Conservation (phyloP, 2,329 filamentous ascomycete species). For the Penicillium sp. region DNA sequence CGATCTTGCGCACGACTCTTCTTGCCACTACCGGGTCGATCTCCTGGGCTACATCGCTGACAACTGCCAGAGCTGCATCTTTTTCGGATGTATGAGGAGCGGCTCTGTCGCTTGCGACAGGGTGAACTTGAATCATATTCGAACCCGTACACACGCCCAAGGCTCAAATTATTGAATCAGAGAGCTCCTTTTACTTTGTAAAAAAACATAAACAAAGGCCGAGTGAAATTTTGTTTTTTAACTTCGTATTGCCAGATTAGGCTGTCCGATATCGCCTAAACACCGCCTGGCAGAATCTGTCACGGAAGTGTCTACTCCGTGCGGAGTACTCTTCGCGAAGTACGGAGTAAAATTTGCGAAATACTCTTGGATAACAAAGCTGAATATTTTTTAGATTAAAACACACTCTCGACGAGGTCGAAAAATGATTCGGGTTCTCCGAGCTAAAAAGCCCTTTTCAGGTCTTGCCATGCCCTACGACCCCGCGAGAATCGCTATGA, state of each 20-base stretch:
- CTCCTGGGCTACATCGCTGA: slow-evolving; percentile 51
- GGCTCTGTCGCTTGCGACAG: slow-evolving; percentile 10
- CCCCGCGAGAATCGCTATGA: no score
- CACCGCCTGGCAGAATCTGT: slow-evolving; percentile 21
- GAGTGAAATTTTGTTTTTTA: slow-evolving; percentile 15
- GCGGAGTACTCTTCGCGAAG: no score
- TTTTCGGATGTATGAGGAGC: slow-evolving; percentile 37
- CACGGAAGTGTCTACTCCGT: no score
- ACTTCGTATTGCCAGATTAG: slow-evolving; percentile 18
- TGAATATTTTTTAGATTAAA: no score
- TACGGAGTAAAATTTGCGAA: no score
- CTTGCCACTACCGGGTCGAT: slow-evolving; percentile 58
- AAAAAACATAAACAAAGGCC: neutral
- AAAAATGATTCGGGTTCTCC: no score
- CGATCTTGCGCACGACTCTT: slow-evolving; percentile 66
- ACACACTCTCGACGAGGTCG: no score
- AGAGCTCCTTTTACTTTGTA: no score
- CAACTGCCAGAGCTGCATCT: slow-evolving; percentile 60
- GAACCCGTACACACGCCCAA: no score
- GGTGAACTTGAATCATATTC: slow-evolving; percentile 25
- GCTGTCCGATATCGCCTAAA: slow-evolving; percentile 19
- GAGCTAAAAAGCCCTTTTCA: no score
- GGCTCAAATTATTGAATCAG: no score
- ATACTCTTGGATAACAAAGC: neutral
- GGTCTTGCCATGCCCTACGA: no score